Percentiles rank a stretch among this genome's conserved stretches.
These are phyloP conservation scores for Phytophthora agathidicida DNA, from an alignment of 352 stramenopile species.

Conservation along the genomic window DNA sequence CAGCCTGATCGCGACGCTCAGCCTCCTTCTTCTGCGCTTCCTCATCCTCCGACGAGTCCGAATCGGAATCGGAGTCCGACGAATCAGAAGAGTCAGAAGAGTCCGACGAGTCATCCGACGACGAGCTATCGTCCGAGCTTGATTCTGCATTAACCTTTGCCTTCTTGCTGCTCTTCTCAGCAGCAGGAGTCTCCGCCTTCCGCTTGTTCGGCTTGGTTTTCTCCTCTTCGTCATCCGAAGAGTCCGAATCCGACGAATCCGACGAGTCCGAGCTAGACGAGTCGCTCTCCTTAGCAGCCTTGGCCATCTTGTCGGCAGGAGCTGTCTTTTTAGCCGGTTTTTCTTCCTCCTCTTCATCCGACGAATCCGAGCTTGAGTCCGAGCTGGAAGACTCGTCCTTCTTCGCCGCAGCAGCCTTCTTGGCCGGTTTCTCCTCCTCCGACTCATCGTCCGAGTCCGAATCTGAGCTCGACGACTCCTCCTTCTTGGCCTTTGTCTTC, in stretches of 20 bases:
- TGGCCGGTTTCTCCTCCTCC: slow-evolving; percentile 39
- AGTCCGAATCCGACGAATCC: slow-evolving; percentile 16
- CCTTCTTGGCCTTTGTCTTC: slow-evolving; percentile 32
- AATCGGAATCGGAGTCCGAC: slow-evolving; percentile 49
- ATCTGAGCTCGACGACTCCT: slow-evolving; percentile 21
- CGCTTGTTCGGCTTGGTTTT: slow-evolving; percentile 53
- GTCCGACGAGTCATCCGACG: slow-evolving; percentile 45
- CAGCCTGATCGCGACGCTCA: slow-evolving; percentile 68
- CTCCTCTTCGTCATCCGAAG: slow-evolving; percentile 48
- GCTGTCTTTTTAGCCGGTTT: slow-evolving; percentile 33
- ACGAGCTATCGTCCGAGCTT: slow-evolving; percentile 49
- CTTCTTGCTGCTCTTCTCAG: slow-evolving; percentile 47
- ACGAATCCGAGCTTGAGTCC: slow-evolving; percentile 54
- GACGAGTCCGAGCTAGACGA: slow-evolving; percentile 34
- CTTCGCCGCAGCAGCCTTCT: slow-evolving; percentile 27
- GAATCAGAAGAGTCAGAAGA: slow-evolving; percentile 47
- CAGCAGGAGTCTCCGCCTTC: slow-evolving; percentile 49
- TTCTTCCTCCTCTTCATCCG: slow-evolving; percentile 53
- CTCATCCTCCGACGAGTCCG: slow-evolving; percentile 67
- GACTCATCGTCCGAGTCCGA: slow-evolving; percentile 13
- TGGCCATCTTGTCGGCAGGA: slow-evolving; percentile 3
- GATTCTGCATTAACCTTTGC: slow-evolving; percentile 37
- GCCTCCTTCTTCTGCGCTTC: slow-evolving; percentile 80
- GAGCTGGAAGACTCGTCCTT: slow-evolving; percentile 33
- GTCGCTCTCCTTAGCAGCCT: slow-evolving; percentile 11